phyloP scores from a whole-genome alignment of 257 asterid genomes.

The Scutellaria barbata region DNA sequence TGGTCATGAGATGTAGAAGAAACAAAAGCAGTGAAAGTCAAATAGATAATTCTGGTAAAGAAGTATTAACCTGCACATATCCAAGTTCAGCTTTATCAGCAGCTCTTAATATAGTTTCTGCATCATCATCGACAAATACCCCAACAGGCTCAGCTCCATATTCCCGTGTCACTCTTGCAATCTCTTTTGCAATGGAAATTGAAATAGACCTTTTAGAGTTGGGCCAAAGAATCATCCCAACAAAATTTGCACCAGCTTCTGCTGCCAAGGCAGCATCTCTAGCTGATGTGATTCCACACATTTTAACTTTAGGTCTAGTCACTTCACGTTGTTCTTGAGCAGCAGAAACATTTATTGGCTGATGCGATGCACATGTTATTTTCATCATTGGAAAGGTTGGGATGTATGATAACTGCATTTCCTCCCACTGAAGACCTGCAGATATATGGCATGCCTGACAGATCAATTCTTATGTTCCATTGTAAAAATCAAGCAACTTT shows the following conservation, averaged over 20 bases:
- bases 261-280: constrained; percentile 91
- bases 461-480: constrained; percentile 17
- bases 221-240: constrained; percentile 97
- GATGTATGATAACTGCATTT: constrained; percentile 32
- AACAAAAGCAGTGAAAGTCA: constrained; percentile 28
- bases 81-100: constrained; percentile 77
- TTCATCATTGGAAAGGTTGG: constrained; percentile 35
- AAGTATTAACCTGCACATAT: constrained; percentile 75
- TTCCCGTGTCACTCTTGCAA: constrained; percentile 69
- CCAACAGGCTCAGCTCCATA: constrained; percentile 91
- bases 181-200: constrained; percentile 78
- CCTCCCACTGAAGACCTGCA: constrained; percentile 48
- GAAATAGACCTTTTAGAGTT: constrained; percentile 85
- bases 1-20: neutral
- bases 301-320: constrained; percentile 69
- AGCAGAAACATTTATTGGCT: constrained; percentile 38
- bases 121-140: constrained; percentile 91
- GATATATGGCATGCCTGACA: constrained; percentile 21
- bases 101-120: constrained; percentile 68
- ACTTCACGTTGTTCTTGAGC: constrained; percentile 39
- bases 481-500: constrained; percentile 5
- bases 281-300: constrained; percentile 92
- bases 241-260: constrained; percentile 89
- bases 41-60: constrained; percentile 15
- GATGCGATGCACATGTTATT: constrained; percentile 42